These are phyloP conservation scores for Jimgerdemannia lactiflua DNA, from an alignment of 192 early-diverging fungal genomes.

Conservation along the genomic window DNA sequence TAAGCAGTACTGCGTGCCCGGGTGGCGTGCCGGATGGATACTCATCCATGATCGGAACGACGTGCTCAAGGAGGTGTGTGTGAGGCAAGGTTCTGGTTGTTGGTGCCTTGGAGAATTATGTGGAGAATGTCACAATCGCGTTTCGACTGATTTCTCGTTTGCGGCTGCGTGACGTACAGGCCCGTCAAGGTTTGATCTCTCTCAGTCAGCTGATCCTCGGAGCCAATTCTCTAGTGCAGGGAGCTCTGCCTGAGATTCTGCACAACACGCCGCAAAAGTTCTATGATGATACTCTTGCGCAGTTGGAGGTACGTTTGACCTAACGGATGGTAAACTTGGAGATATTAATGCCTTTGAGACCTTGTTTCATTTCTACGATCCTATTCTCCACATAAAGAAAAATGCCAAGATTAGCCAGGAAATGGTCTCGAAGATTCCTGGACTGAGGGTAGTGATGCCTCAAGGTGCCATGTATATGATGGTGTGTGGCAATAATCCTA, in stretches of 20 bases:
- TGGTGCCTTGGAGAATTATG: too few species aligned
- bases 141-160: too few species aligned
- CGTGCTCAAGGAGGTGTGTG: background rate
- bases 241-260: slow-evolving; percentile 78
- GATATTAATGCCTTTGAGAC: background rate
- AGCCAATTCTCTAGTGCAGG: slow-evolving; percentile 76
- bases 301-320: slow-evolving; percentile 47
- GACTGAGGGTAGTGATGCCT: slow-evolving; percentile 73
- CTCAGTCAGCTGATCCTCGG: slow-evolving; percentile 80
- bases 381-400: slow-evolving; percentile 12
- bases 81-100: too few species aligned
- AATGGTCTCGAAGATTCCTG: slow-evolving; percentile 61
- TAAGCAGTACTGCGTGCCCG: slow-evolving; percentile 90
- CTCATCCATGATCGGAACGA: slow-evolving; percentile 70
- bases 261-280: slow-evolving; percentile 64
- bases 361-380: background rate
- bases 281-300: slow-evolving; percentile 62
- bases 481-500: slow-evolving; percentile 28
- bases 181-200: slow-evolving; percentile 69
- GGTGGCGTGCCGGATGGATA: slow-evolving; percentile 92
- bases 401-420: slow-evolving; percentile 67
- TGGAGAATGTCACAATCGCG: too few species aligned
- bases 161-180: slow-evolving; percentile 15
- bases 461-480: slow-evolving; percentile 96
- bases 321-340: background rate